Conservation (phyloP, 129 eudicot genomes). For the Dittrichia graveolens region DNA sequence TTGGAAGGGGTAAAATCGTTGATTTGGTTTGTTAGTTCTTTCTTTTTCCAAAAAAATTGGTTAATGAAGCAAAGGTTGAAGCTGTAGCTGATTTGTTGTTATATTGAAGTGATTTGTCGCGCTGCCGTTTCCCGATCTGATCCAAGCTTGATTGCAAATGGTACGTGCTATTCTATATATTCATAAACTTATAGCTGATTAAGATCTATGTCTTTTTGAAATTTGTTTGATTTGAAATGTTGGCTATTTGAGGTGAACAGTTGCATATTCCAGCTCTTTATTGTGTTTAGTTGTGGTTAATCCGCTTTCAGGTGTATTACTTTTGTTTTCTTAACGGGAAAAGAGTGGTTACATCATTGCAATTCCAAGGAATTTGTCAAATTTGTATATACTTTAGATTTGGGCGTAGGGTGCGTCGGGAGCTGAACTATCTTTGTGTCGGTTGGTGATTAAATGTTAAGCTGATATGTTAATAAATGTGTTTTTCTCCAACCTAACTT, state of each 20-base stretch:
- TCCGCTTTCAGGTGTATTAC: background rate
- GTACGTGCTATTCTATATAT: constrained; percentile 14
- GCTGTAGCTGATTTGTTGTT: constrained; percentile 32
- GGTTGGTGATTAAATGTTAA: constrained; percentile 17
- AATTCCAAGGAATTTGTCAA: background rate
- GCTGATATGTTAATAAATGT: constrained; percentile 12
- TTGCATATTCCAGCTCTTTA: background rate
- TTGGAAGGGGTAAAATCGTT: constrained; percentile 7
- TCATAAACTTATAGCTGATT: background rate
- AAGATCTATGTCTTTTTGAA: constrained; percentile 19
- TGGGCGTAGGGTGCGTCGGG: constrained; percentile 12
- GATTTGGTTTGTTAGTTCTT: constrained; percentile 5
- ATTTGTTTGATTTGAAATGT: constrained; percentile 13
- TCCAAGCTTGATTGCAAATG: constrained; percentile 31
- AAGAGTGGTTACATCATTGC: background rate
- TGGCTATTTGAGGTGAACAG: constrained; percentile 20
- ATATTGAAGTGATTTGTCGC: constrained; percentile 25
- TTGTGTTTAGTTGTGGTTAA: constrained; percentile 17
- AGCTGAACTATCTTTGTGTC: constrained; percentile 16
- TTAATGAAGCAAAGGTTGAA: constrained; percentile 11
- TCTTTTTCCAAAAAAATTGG: background rate
- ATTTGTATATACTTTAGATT: constrained; percentile 5
- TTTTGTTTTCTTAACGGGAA: background rate
- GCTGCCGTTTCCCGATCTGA: constrained; percentile 42
- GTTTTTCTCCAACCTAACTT: background rate